Conservation (phyloP, 1,284 basidiomycete genomes). For the Termitomyces sp. region DNA sequence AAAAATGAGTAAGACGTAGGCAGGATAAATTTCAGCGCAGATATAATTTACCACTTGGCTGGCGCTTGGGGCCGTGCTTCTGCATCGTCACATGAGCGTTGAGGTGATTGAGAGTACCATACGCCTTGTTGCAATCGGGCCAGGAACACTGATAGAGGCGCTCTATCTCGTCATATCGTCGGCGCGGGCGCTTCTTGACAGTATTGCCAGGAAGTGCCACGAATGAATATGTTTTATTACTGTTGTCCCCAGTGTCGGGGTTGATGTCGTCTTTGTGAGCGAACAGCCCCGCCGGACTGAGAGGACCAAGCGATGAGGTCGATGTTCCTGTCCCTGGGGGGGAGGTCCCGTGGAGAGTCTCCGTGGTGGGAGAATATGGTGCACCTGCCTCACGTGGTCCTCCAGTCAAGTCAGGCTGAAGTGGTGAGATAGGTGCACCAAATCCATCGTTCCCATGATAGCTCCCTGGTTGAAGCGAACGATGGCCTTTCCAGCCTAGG, state of each 20-base stretch:
- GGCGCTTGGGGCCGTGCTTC: constrained; percentile 81
- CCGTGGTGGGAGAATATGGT: constrained; percentile 38
- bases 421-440: constrained; percentile 45
- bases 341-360: constrained; percentile 48
- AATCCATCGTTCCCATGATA: constrained; percentile 28
- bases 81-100: constrained; percentile 94
- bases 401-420: constrained; percentile 42
- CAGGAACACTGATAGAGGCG: constrained; percentile 84
- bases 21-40: not conserved
- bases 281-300: constrained; percentile 19
- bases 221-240: constrained; percentile 74
- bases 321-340: constrained; percentile 54
- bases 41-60: constrained; percentile 64
- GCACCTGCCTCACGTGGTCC: constrained; percentile 25
- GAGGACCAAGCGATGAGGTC: constrained; percentile 40
- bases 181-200: constrained; percentile 76
- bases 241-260: constrained; percentile 22
- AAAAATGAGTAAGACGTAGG: constrained; percentile 9
- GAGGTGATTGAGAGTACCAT: constrained; percentile 87
- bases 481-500: constrained; percentile 29
- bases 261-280: constrained; percentile 6
- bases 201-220: constrained; percentile 74
- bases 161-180: constrained; percentile 89
- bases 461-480: constrained; percentile 21
- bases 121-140: constrained; percentile 80